Percentiles rank a stretch among this genome's conserved stretches.
Conservation (phyloP, 2,329 filamentous ascomycete genomes). For the Trichoderma sp. region DNA sequence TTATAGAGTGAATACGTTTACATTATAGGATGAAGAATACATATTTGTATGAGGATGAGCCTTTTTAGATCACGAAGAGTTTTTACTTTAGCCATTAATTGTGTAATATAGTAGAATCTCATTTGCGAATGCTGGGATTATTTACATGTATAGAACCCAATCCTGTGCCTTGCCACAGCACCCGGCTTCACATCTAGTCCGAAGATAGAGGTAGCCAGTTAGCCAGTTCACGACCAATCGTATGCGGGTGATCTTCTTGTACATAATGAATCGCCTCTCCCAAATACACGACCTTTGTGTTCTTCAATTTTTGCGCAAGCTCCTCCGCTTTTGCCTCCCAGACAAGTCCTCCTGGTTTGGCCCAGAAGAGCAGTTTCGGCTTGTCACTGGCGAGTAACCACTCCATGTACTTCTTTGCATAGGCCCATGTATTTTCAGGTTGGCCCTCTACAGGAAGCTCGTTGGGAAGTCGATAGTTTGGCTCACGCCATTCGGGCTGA, state of each 20-base stretch:
- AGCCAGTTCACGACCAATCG: neutral
- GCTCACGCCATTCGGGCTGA: neutral
- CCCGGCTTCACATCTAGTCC: neutral
- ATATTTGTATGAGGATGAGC: too few relatives aligned
- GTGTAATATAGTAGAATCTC: neutral
- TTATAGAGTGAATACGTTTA: too few relatives aligned
- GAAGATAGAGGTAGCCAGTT: neutral
- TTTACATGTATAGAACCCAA: neutral
- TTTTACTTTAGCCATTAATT: accelerated
- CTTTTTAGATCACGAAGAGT: neutral
- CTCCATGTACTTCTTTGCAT: neutral
- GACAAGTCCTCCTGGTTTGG: neutral
- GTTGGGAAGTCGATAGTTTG: neutral
- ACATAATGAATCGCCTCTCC: neutral
- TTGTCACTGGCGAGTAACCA: neutral
- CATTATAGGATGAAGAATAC: too few relatives aligned
- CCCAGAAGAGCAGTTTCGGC: neutral
- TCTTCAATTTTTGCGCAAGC: neutral
- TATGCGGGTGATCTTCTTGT: neutral
- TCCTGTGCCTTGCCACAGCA: neutral
- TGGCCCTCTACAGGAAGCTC: neutral
- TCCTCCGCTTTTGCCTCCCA: neutral
- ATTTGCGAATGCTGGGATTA: neutral
- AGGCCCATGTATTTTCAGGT: neutral
- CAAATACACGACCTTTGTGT: neutral